Evolutionary conservation across 371 early-diverging fungal species (phyloP).

Genomic region (Mucor irregularis): DNA sequence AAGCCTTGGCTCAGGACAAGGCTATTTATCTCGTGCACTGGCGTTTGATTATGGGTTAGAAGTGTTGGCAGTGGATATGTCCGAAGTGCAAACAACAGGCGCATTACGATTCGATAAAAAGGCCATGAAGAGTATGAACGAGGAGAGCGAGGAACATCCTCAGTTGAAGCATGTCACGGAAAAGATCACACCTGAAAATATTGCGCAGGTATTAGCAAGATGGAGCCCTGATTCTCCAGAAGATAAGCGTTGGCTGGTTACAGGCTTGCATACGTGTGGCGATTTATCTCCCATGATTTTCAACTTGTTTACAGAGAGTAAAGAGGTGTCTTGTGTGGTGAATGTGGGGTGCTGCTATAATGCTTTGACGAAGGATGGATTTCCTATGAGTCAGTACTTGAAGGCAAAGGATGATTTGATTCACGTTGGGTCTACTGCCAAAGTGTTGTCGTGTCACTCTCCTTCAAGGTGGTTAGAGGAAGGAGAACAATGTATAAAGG

Average conservation of each 20-base stretch:
- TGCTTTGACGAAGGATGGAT: conserved; percentile 64
- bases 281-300: conserved; percentile 76
- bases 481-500: conserved; percentile 53
- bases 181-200: conserved; percentile 52
- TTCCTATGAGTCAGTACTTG: conserved; percentile 59
- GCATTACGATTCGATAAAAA: conserved; percentile 66
- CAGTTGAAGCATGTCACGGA: conserved; percentile 54
- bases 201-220: conserved; percentile 36
- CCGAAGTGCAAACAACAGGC: conserved; percentile 76
- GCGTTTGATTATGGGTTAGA: conserved; percentile 67
- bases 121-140: background rate
- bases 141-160: conserved; percentile 15
- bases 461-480: conserved; percentile 74
- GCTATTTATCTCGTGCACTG: conserved; percentile 75
- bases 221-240: conserved; percentile 18
- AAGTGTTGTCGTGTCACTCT: conserved; percentile 85
- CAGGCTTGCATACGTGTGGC: conserved; percentile 89
- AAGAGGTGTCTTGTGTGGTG: conserved; percentile 65
- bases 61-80: conserved; percentile 83
- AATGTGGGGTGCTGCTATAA: conserved; percentile 91
- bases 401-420: conserved; percentile 36
- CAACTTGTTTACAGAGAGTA: conserved; percentile 66
- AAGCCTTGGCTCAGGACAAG: conserved; percentile 76
- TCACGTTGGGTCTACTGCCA: conserved; percentile 63
- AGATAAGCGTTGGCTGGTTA: conserved; percentile 63